Evolutionary conservation across 805 yeast species (phyloP).

Genomic region (Lipomyces sp.): DNA sequence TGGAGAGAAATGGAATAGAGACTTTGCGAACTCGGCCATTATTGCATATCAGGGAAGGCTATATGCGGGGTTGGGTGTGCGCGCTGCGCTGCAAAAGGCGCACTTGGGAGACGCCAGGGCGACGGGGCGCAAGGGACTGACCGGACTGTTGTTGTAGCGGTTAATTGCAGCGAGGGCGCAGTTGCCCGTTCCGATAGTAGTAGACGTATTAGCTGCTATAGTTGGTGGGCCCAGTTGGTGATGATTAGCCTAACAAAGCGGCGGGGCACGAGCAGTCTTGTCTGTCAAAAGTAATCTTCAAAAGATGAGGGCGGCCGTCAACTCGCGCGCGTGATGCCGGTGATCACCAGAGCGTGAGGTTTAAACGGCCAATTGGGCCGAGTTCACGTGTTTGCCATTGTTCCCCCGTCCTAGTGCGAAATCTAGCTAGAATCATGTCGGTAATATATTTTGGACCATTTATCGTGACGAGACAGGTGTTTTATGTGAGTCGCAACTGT

Average conservation of each 20-base stretch:
- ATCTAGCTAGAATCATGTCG: slow-evolving; percentile 14
- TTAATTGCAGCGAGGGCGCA: not conserved
- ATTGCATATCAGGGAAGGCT: not conserved
- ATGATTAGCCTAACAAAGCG: not conserved
- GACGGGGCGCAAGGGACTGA: not conserved
- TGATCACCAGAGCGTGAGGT: not conserved
- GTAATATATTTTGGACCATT: slow-evolving; percentile 38
- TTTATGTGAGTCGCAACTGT: slow-evolving; percentile 28
- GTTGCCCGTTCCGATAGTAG: not conserved
- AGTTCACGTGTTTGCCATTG: not conserved
- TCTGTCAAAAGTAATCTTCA: not conserved
- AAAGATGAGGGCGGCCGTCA: not conserved
- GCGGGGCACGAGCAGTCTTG: not conserved
- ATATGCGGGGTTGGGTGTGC: not conserved
- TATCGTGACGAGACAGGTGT: slow-evolving; percentile 40
- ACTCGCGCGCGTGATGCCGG: not conserved
- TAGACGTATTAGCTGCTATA: not conserved
- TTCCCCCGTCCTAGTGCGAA: no score
- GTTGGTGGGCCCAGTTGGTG: not conserved
- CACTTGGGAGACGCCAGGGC: slow-evolving; percentile 15
- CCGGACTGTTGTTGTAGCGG: not conserved
- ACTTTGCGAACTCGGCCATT: slow-evolving; percentile 38
- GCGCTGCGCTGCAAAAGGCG: slow-evolving; percentile 12
- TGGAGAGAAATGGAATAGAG: slow-evolving; percentile 35
- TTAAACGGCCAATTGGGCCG: not conserved